Percentiles rank a stretch among this genome's conserved stretches.
Conservation (phyloP, 306 rosid species). For the Castanospermum australe region DNA sequence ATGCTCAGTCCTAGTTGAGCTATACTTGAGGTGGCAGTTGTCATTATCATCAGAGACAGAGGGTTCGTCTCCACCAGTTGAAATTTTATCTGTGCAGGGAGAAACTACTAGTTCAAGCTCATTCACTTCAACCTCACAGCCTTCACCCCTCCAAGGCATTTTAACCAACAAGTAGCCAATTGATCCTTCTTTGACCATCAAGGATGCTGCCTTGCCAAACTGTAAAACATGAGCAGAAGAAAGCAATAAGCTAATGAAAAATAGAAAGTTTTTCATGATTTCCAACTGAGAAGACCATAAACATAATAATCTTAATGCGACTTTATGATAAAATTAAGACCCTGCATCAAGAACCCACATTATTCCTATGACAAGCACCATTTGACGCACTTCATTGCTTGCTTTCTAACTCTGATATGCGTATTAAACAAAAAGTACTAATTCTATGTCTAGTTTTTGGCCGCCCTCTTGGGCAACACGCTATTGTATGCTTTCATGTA, state of each 20-base stretch:
- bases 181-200: constrained; percentile 84
- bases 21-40: constrained; percentile 8
- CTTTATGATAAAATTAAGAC: background rate
- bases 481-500: background rate
- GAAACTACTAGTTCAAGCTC: constrained; percentile 84
- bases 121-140: constrained; percentile 84
- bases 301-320: background rate
- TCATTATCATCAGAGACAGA: constrained; percentile 35
- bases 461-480: background rate
- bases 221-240: constrained; percentile 32
- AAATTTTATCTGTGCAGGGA: constrained; percentile 40
- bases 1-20: constrained; percentile 37
- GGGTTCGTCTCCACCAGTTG: constrained; percentile 44
- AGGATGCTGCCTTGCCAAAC: constrained; percentile 57
- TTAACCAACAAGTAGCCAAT: constrained; percentile 68
- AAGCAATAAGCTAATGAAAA: background rate
- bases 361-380: background rate
- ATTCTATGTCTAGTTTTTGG: background rate
- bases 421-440: background rate
- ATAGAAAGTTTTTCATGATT: background rate
- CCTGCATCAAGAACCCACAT: background rate
- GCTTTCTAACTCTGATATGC: background rate
- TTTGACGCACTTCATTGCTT: background rate
- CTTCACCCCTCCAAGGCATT: constrained; percentile 92
- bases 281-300: background rate